Base-by-base conservation (phyloP, 2,329 filamentous ascomycete genomes). In the Stachybotrys echinatus region DNA sequence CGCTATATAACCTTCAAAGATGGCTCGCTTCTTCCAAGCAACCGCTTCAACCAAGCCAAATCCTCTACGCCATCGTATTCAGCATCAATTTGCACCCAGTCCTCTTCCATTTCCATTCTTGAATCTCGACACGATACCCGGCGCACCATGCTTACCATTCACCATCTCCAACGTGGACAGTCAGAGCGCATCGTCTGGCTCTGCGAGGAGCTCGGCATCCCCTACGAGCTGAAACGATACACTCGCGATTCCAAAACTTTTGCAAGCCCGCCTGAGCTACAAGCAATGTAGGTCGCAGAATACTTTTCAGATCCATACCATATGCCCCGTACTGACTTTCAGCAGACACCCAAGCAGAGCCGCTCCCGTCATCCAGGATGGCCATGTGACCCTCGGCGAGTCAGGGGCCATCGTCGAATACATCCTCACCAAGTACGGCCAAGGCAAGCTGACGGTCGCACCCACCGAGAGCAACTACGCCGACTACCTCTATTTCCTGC, bases 171-270 rank as follows among this genome's bases (percentile, higher is more conserved):
- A 43, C 58, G 72, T 61, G 82, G 80, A 12, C 81, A 86, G 61
- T 84, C 81, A 34, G 83, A 87, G 61, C 80, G 84, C 39, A 73
- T 86, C 47, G 67, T 78, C 58, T 87, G 80, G 75, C 75, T 87
- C 43, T 80, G 80, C 61, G 83, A 87, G 63, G 84, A 87, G 63
- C 76, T 87, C 18, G 63, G 65, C 45, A 64, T 87, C 47, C 60
- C 69, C 2, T 87, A 87, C 38, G 48, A 60, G 7, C 54, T 62
- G 12, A 61, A 58, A 23, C 39, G 34, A 1, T 59, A 62, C 39
- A 44, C 50, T 19, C 50, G 59, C 38, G 49, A 48, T 2, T 58
- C 59, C 0, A 38, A 59, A 2, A 40, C 59, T 2, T 56, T 31
- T 6, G 14, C 14, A 23, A 22, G 56, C 1, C 59, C 59, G 2